Percentiles rank a stretch among this genome's conserved stretches.
These are phyloP conservation scores for Leccinellum rugosiceps DNA, from an alignment of 768 basidiomycete genomes.

Conservation along the genomic window DNA sequence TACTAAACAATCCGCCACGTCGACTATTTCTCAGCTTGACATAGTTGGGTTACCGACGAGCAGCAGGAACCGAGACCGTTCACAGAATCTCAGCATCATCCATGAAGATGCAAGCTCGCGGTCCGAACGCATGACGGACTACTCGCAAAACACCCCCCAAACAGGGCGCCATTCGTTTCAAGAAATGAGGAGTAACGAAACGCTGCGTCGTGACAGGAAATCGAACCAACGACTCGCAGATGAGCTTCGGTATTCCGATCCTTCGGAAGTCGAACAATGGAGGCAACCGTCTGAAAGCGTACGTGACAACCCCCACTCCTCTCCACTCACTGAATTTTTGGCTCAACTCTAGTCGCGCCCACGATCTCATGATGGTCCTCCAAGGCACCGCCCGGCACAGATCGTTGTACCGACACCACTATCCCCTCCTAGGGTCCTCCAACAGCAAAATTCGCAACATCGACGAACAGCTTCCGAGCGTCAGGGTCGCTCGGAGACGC, in stretches of 20 bases:
- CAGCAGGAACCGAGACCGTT: conserved; percentile 20
- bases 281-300: conserved; percentile 22
- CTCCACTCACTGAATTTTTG: not conserved
- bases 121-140: conserved; percentile 23
- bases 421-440: conserved; percentile 21
- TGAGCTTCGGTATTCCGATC: conserved; percentile 35
- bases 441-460: conserved; percentile 12
- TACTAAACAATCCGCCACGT: conserved; percentile 26
- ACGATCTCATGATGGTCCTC: conserved; percentile 11
- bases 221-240: conserved; percentile 33
- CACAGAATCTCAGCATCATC: conserved; percentile 29
- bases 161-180: conserved; percentile 10
- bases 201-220: conserved; percentile 12
- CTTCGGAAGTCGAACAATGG: conserved; percentile 32
- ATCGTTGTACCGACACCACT: conserved; percentile 26
- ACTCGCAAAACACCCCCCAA: conserved; percentile 24
- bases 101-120: conserved; percentile 30
- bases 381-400: conserved; percentile 18
- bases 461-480: conserved; percentile 23
- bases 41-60: conserved; percentile 26
- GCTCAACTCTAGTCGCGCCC: conserved; percentile 13
- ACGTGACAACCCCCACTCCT: not conserved
- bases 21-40: conserved; percentile 33
- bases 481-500: conserved; percentile 22
- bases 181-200: conserved; percentile 19